Base-by-base conservation (phyloP, 805 yeast genomes). In the Dipodascus albidus region DNA sequence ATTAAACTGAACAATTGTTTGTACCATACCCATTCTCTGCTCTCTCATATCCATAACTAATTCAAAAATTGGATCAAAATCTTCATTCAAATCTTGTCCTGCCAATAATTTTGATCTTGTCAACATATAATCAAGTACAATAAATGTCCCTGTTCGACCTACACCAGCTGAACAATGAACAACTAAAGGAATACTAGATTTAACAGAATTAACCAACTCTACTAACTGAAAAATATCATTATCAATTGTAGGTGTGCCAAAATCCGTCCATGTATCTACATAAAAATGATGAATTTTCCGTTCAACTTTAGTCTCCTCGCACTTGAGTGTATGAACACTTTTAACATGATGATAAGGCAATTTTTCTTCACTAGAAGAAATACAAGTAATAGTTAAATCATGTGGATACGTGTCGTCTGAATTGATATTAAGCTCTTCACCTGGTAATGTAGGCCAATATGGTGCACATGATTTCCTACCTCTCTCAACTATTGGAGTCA, bases 91-190 rank as follows among this genome's bases (percentile, higher is more conserved):
- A 35, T 48, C 50, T 9, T 57, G 58, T 21, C 23, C 53, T 21
- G 62, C 49, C 50, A 56, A 52, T n/a, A 38, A 19, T 14, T 38
- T 38, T 20, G 31, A 22, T 17, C 49, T 47, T 19, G 55, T 58
- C 23, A 69, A 58, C 51, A 73, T 55, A 50, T 82, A 74, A 62
- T 87, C 95, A 21, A 85, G 69, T 1, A 88, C 79, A 57, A 89
- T 80, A 63, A 83, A 84, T 1, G 96, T 86, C 1, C 99, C 99
- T 0, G 98, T 88, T 54, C 99, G 74, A 19, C 99, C 99, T 64
- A 96, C 89, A 0, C 99, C 99, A 1, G 98, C 98, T 3, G 96
- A 87, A 64, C 99, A 91, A 68, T 91, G 98, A 23, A 85, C 86
- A 49, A 88, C 64, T 3, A 82, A 75, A 20, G 93, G 91, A n/a